Base-by-base conservation (phyloP, 257 asterid genomes). In the Asclepias syriaca region DNA sequence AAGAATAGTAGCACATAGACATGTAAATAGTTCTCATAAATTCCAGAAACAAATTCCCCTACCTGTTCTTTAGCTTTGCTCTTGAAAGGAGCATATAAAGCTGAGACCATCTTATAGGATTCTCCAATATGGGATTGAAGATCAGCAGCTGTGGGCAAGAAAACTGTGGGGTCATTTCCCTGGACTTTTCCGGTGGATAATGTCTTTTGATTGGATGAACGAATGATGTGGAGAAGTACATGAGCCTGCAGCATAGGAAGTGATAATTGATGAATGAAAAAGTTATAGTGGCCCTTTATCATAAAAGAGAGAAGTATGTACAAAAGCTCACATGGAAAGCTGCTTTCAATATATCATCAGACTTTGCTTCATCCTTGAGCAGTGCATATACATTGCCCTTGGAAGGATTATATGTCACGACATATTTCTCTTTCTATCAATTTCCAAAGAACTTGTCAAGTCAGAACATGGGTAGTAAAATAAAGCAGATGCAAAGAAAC, bases 341-440 rank as follows among this genome's bases (percentile, higher is more conserved):
- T 69, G 99, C 97, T 84, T 95, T 95, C 88, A 92, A 63, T 67
- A 95, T 91, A 79, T 95, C 99, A 77, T 95, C 98, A 61, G 98
- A 83, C 89, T 88, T 92, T 8, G 99, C 99, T 86, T 90, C 91
- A 82, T 89, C 93, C 92, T 92, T 95, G 87, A 95, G 86, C 79
- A 95, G 77, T 48, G 98, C 98, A 71, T 86, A 95, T 45, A 95
- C 78, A 71, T 87, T 86, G 14, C 94, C 96, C 86, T 86, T 95
- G 1, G 82, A 76, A 82, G 99, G 95, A 87, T 87, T 95, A 82
- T 86, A 92, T 21, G 98, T 82, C 77, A 92, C 90, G 27, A 91
- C 79, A 78, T 95, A 95, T 59, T 54, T 85, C 83, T 95, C 99
- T 81, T 88, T 88, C 99, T 95, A 92, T 81, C 65, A 71, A 54